These are phyloP conservation scores for Colletotrichum sansevieriae DNA, from an alignment of 2,329 filamentous ascomycete species.

Conservation along the genomic window DNA sequence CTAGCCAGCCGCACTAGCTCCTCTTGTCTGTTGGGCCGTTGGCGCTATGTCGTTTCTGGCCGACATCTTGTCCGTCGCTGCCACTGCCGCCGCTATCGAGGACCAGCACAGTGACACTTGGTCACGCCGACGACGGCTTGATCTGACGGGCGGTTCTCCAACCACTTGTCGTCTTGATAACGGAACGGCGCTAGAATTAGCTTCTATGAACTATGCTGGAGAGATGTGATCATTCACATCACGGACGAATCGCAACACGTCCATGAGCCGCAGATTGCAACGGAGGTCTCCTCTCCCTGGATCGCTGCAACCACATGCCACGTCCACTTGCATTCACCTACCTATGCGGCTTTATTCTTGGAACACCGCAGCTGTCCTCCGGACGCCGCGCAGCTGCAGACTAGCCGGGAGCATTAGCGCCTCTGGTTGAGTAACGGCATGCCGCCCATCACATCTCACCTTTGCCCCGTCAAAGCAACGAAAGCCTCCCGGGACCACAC, in stretches of 20 bases:
- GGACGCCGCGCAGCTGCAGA: conserved; percentile 1
- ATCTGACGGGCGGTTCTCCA: conserved; percentile 7
- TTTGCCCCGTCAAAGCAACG: background rate
- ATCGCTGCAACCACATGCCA: conserved; percentile 41
- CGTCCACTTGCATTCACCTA: conserved; percentile 30
- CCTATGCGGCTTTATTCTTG: conserved; percentile 27
- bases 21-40: conserved; percentile 15
- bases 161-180: conserved; percentile 13
- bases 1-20: conserved; percentile 20
- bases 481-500: conserved; percentile 4
- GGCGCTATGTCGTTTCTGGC: conserved; percentile 21
- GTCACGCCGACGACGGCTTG: background rate
- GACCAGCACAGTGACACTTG: background rate
- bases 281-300: conserved; percentile 20
- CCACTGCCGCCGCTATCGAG: conserved; percentile 15
- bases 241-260: conserved; percentile 30
- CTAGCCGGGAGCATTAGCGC: conserved; percentile 2
- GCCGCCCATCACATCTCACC: conserved; percentile 16
- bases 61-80: conserved; percentile 3
- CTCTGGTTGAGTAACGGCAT: conserved; percentile 1
- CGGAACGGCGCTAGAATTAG: conserved; percentile 28
- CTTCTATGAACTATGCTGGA: conserved; percentile 13
- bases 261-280: conserved; percentile 24
- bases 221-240: conserved; percentile 33
- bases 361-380: conserved; percentile 15